Conservation (phyloP, 2,329 filamentous ascomycete genomes). For the Neofusicoccum cordaticola region DNA sequence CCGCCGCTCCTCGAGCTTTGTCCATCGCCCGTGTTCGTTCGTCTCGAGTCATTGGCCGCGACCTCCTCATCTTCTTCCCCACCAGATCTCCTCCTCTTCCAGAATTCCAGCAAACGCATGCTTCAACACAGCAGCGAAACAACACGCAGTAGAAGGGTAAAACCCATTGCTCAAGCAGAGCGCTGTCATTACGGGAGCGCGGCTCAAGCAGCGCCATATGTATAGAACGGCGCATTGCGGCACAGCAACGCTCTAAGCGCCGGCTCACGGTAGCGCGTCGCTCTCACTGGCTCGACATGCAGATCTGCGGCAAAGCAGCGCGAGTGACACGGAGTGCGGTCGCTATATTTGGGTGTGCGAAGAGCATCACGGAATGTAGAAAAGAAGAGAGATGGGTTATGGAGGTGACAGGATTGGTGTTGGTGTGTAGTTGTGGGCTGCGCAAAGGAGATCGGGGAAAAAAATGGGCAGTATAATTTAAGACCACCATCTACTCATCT, state of each 20-base stretch:
- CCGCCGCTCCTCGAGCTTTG: no score
- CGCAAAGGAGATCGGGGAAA: no score
- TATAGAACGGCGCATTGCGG: neutral
- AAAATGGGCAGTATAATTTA: no score
- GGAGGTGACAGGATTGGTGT: no score
- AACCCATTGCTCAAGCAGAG: neutral
- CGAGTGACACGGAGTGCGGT: neutral
- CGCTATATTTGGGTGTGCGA: neutral
- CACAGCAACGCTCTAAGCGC: neutral
- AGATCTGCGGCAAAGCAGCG: neutral
- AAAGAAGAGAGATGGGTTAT: no score
- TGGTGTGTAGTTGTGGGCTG: no score
- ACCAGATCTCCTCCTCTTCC: neutral
- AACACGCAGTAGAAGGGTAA: neutral
- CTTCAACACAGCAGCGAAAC: neutral
- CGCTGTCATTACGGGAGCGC: neutral
- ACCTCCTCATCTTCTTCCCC: no score
- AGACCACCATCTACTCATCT: no score
- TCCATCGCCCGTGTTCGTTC: no score
- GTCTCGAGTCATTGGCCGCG: no score
- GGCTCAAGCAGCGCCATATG: neutral
- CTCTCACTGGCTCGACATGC: neutral
- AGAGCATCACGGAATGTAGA: neutral
- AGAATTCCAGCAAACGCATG: neutral
- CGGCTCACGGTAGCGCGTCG: neutral